These are phyloP conservation scores for Solidago caesia DNA, from an alignment of 129 eudicot species.

Conservation along the genomic window DNA sequence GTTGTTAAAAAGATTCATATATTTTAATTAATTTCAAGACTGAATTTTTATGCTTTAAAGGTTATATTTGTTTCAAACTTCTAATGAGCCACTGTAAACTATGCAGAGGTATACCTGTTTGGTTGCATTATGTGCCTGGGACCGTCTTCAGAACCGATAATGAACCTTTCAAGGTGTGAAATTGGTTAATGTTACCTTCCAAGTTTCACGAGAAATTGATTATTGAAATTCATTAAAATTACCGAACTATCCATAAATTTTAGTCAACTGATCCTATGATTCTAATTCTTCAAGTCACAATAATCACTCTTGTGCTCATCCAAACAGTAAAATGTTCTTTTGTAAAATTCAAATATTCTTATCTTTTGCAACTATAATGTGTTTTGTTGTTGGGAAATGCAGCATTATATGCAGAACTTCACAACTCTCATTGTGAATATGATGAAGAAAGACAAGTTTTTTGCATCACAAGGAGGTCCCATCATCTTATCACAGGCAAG, in stretches of 20 bases:
- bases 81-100: slow-evolving; percentile 25
- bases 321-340: neutral
- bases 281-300: neutral
- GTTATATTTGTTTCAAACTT: slow-evolving; percentile 4
- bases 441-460: slow-evolving; percentile 92
- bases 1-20: neutral
- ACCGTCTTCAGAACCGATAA: slow-evolving; percentile 91
- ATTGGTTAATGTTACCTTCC: neutral
- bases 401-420: slow-evolving; percentile 95
- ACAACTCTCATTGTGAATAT: slow-evolving; percentile 69
- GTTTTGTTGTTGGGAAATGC: slow-evolving; percentile 27
- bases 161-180: slow-evolving; percentile 83
- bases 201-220: neutral
- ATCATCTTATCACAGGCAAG: slow-evolving; percentile 95
- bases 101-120: slow-evolving; percentile 90
- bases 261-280: neutral
- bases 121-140: slow-evolving; percentile 94
- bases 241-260: neutral
- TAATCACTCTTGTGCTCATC: neutral
- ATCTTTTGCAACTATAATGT: neutral
- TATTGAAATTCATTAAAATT: neutral
- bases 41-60: slow-evolving; percentile 9
- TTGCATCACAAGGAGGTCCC: slow-evolving; percentile 98
- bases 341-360: neutral
- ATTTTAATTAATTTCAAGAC: neutral